phyloP scores from a whole-genome alignment of 169 alveolate species.

The Plasmodium chabaudi region DNA sequence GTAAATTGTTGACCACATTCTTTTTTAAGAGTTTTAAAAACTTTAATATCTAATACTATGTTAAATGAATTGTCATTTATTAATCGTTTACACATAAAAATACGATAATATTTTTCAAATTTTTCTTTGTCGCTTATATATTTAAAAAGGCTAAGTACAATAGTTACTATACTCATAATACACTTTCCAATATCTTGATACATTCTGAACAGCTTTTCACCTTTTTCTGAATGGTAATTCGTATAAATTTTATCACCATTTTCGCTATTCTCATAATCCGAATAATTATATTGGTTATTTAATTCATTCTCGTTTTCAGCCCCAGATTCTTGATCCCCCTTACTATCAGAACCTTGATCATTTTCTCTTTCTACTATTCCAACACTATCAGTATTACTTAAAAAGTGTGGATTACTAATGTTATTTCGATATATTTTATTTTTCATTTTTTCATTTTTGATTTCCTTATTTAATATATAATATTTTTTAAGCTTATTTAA shows the following conservation, averaged over 20 bases:
- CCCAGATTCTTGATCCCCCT: neutral
- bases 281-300: neutral
- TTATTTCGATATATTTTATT: constrained; percentile 2
- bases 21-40: constrained; percentile 68
- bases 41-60: constrained; percentile 53
- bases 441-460: constrained; percentile 5
- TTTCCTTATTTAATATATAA: constrained; percentile 25
- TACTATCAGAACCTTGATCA: neutral
- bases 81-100: constrained; percentile 67
- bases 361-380: neutral
- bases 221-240: constrained; percentile 11
- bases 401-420: neutral
- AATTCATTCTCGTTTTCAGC: neutral
- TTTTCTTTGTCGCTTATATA: constrained; percentile 74
- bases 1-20: constrained; percentile 77
- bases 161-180: constrained; percentile 52
- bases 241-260: neutral
- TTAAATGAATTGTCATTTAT: constrained; percentile 54
- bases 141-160: constrained; percentile 62
- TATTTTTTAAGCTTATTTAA: constrained; percentile 47
- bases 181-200: constrained; percentile 50
- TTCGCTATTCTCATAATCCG: neutral
- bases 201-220: constrained; percentile 39
- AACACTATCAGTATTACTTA: constrained; percentile 32
- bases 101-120: constrained; percentile 64